phyloP scores from a whole-genome alignment of 2,329 filamentous ascomycete genomes.

The Pestalotiopsis sp. region DNA sequence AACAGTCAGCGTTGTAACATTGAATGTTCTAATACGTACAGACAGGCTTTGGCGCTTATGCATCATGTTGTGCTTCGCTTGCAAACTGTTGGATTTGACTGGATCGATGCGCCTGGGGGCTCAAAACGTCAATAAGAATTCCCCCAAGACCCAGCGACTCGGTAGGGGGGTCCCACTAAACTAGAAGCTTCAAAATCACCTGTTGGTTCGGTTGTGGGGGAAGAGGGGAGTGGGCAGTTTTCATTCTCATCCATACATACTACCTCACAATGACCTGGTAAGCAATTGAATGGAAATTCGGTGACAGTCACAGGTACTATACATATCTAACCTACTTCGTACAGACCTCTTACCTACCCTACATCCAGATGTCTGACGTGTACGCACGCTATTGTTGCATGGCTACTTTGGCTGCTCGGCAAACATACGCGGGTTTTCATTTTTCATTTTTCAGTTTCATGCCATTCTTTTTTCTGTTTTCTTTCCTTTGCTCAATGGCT shows the following conservation, averaged over 20 bases:
- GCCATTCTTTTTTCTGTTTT: not conserved
- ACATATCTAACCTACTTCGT: not conserved
- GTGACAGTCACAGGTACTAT: not conserved
- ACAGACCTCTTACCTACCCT: too few relatives aligned
- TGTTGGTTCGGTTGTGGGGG: not conserved
- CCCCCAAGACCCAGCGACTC: not conserved
- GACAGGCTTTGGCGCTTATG: not conserved
- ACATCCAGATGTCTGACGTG: not conserved
- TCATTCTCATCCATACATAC: too few relatives aligned
- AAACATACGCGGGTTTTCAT: not conserved
- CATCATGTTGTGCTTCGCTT: not conserved
- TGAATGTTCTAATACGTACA: not conserved
- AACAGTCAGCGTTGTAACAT: not conserved
- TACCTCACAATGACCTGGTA: too few relatives aligned
- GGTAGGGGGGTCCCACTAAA: not conserved
- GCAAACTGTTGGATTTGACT: not conserved
- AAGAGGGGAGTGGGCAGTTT: too few relatives aligned
- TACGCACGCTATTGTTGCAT: not conserved
- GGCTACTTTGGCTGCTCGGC: not conserved
- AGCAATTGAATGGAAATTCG: not conserved
- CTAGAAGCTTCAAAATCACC: not conserved
- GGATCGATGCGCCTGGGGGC: too few relatives aligned
- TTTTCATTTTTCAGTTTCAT: not conserved
- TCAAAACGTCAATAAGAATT: not conserved
- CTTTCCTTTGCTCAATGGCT: not conserved